Percentiles rank a stretch among this genome's conserved stretches.
Conservation (phyloP, 2,329 filamentous ascomycete species). For the Pseudogymnoascus sp. region DNA sequence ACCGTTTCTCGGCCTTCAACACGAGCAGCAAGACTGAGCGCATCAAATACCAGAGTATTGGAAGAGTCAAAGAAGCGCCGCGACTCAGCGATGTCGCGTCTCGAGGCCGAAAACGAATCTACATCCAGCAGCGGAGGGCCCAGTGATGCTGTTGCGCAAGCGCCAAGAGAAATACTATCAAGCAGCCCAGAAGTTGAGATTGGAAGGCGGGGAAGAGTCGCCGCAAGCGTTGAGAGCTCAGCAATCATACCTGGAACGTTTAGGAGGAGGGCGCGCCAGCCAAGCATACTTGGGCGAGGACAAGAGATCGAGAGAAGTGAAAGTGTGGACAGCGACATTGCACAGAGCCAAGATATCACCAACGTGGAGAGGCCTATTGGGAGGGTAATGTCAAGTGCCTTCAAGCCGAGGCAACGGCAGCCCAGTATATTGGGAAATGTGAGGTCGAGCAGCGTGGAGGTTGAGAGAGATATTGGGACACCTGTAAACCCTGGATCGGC, state of each 20-base stretch:
- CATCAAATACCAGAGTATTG: constrained; percentile 3
- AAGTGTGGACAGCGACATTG: constrained; percentile 9
- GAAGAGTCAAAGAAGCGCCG: background rate
- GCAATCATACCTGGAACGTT: constrained; percentile 45
- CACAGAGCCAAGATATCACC: constrained; percentile 8
- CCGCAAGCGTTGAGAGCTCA: constrained; percentile 34
- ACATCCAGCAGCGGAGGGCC: constrained; percentile 24
- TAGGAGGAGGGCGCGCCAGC: constrained; percentile 49
- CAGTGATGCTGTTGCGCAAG: constrained; percentile 14
- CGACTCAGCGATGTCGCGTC: constrained; percentile 9
- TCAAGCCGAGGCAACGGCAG: constrained; percentile 30
- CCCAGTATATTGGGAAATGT: constrained; percentile 28
- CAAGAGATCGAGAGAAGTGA: constrained; percentile 18
- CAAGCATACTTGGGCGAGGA: constrained; percentile 49
- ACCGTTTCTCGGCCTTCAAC: background rate
- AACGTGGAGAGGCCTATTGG: constrained; percentile 6
- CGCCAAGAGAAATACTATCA: constrained; percentile 18
- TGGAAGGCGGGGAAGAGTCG: constrained; percentile 11
- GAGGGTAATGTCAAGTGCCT: constrained; percentile 10
- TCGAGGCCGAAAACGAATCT: constrained; percentile 7
- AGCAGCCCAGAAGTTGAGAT: constrained; percentile 25
- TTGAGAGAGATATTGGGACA: constrained; percentile 13
- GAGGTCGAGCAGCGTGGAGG: constrained; percentile 22
- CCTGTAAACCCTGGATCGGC: constrained; percentile 29
- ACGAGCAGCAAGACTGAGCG: background rate